phyloP scores from a whole-genome alignment of 1,284 basidiomycete genomes.

The Stereum hirsutum region DNA sequence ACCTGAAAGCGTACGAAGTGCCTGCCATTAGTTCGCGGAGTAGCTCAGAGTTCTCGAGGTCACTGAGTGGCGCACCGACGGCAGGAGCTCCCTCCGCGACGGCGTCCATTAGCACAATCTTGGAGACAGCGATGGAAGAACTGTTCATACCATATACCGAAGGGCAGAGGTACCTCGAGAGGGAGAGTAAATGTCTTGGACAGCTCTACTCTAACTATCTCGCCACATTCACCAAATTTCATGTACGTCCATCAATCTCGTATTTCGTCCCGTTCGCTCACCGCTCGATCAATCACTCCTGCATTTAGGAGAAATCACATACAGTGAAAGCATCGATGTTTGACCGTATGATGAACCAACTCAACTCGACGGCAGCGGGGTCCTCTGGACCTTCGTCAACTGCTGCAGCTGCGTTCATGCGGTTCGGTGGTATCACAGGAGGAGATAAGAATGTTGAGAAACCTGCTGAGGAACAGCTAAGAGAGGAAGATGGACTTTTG shows the following conservation, averaged over 20 bases:
- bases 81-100: conserved; percentile 24
- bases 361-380: conserved; percentile 57
- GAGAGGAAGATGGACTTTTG: conserved; percentile 77
- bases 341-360: conserved; percentile 88
- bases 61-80: conserved; percentile 35
- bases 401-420: conserved; percentile 72
- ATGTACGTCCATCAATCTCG: conserved; percentile 46
- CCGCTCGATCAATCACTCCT: not conserved
- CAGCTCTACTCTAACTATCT: conserved; percentile 78
- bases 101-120: conserved; percentile 65
- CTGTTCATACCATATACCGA: conserved; percentile 94
- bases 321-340: conserved; percentile 79
- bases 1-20: conserved; percentile 88
- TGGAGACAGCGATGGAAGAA: conserved; percentile 94
- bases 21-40: conserved; percentile 56
- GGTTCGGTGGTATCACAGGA: conserved; percentile 70
- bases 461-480: conserved; percentile 54
- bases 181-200: conserved; percentile 82
- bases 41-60: conserved; percentile 45
- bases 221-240: conserved; percentile 77
- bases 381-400: conserved; percentile 52
- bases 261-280: not conserved
- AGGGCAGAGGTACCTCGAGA: conserved; percentile 86
- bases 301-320: conserved; percentile 54
- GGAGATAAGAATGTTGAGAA: conserved; percentile 47